Evolutionary conservation across 2,329 filamentous ascomycete species (phyloP), one percentile per base, ranked within the genome.

Genomic region (Gnomoniopsis smithogilvyi): DNA sequence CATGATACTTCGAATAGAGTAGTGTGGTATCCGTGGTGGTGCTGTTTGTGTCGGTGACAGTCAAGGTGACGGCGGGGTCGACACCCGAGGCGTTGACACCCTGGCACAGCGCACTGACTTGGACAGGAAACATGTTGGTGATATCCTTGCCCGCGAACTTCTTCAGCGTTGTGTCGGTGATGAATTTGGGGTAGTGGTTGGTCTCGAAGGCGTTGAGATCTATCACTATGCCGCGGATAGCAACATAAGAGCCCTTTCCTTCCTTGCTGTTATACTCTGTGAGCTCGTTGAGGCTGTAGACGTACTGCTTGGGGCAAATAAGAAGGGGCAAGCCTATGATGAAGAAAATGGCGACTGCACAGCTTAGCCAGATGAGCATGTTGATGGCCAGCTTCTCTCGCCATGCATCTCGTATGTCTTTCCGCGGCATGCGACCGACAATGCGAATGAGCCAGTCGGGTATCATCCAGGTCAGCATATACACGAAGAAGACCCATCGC

Each of bases 321-420:
- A 98, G 76, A 65, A 81, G 77, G 1, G 96, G 96, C 70, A 99
- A 96, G 57, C 87, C 82, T 62, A 98, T 82, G 68, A 98, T 92
- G 80, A 99, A 90, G 79, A 99, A 99, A 58, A 89, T 83, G 30
- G 91, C 86, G 51, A 90, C 74, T 17, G 77, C 78, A 75, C 94
- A 98, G 70, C 83, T 85, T 59, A 94, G 78, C 95, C 96, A 99
- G 71, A 99, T 99, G 69, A 98, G 83, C 72, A 99, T 81, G 78
- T 99, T 99, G 81, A 99, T 99, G 56, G 95, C 94, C 60, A 99
- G 73, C 80, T 99, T 99, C 73, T 99, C 95, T 70, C 95, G 84
- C 95, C 95, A 99, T 0, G 95, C 95, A 71, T 90, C 82, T 24
- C 93, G 90, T 10, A 99, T 86, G 72, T 99, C 95, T 71, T 96